Base-by-base conservation (phyloP, 2,329 filamentous ascomycete species). In the Colletotrichum costaricense region DNA sequence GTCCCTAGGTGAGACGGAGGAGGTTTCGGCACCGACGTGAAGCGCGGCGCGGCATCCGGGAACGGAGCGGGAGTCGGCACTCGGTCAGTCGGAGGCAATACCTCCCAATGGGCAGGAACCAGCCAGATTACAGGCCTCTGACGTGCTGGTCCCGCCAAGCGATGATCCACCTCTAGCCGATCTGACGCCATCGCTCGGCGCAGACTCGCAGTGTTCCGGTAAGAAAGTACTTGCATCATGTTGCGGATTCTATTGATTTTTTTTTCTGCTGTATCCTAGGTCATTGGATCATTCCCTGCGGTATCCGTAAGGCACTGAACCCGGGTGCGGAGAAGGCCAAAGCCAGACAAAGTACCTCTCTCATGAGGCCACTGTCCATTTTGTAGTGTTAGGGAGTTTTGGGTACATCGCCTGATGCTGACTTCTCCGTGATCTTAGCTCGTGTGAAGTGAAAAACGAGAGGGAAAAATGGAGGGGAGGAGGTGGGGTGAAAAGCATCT, bases 101-200 rank as follows among this genome's bases (percentile, higher is more conserved):
- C 19, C 19, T 49, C 19, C n/a, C 4, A 55, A n/a, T 14, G 19
- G 62, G 30, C 22, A 30, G 12, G 30, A 38, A 55, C 46, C 12
- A 64, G 19, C 24, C 24, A 57, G 24, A 19, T 46, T 56, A 16
- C 14, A 42, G 30, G 22, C 30, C 52, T 66, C 60, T 65, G 38
- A 66, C 24, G 42, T 59, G 54, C 22, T 69, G 24, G 38, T 22
- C 38, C 65, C n/a, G 67, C 72, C 57, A 72, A 74, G 67, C 24
- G 19, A 63, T 72, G 63, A 30, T 63, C 68, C 72, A 72, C 67
- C 49, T 67, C 62, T 67, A 72, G 70, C 71, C 67, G 66, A 71
- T 73, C 67, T 74, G 67, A 72, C 72, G 72, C 68, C 68, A 74
- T 72, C 57, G 38, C 42, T 54, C 22, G 38, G 65, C 38, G 28